Evolutionary conservation across 2,329 filamentous ascomycete species (phyloP).

Genomic region (Falciphora oryzae): DNA sequence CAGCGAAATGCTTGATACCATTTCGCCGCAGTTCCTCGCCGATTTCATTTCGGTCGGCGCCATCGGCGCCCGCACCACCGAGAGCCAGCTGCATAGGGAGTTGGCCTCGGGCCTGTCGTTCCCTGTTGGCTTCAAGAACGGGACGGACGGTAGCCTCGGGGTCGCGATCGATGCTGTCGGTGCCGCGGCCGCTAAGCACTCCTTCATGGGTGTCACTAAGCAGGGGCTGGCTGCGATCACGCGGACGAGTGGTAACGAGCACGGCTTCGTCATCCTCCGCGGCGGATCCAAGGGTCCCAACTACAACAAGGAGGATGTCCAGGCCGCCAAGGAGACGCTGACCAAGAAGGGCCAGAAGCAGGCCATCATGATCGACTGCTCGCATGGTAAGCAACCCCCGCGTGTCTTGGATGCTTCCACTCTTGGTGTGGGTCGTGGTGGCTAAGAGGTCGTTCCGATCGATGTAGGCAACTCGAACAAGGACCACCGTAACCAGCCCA

Average conservation of each 20-base stretch:
- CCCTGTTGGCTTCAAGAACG: slow-evolving; percentile 99
- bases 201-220: slow-evolving; percentile 96
- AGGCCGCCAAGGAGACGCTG: slow-evolving; percentile 74
- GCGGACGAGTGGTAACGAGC: slow-evolving; percentile 88
- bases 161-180: slow-evolving; percentile 96
- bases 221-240: slow-evolving; percentile 93
- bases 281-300: slow-evolving; percentile 93
- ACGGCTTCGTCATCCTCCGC: slow-evolving; percentile 93
- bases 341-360: slow-evolving; percentile 66
- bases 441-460: slow-evolving; percentile 6
- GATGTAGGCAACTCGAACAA: slow-evolving; percentile 84
- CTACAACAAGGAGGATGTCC: slow-evolving; percentile 80
- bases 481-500: slow-evolving; percentile 94
- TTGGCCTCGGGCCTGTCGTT: slow-evolving; percentile 90
- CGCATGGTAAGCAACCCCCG: slow-evolving; percentile 67
- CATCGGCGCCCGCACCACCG: slow-evolving; percentile 92
- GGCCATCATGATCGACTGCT: slow-evolving; percentile 95
- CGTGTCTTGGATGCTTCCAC: neutral
- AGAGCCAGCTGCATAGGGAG: slow-evolving; percentile 93
- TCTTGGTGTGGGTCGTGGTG: slow-evolving; percentile 9
- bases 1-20: slow-evolving; percentile 96
- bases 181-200: slow-evolving; percentile 78
- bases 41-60: slow-evolving; percentile 89
- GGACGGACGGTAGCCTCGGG: slow-evolving; percentile 82
- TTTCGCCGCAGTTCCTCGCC: slow-evolving; percentile 93